Base-by-base conservation (phyloP, 2,329 filamentous ascomycete genomes). In the Sarocladium oryzae region DNA sequence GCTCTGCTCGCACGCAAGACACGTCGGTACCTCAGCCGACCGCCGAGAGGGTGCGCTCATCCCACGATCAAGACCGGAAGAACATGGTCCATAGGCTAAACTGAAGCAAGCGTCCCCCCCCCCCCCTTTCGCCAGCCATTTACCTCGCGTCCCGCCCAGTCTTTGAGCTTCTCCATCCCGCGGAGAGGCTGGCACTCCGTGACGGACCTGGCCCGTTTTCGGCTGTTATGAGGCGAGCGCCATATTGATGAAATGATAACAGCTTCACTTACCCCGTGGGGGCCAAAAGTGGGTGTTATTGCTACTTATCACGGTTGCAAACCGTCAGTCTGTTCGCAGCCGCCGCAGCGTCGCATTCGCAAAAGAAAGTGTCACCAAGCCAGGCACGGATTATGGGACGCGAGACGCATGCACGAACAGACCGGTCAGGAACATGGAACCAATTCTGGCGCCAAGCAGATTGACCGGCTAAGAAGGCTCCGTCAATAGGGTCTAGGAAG, bases 401-500 rank as follows among this genome's bases (percentile, higher is more conserved):
- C 35, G 16, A 37, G n/a, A n/a, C n/a, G n/a, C n/a, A n/a, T n/a
- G n/a, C n/a, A n/a, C n/a, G n/a, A n/a, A 36, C n/a, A 36, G 15
- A 24, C 9, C 8, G 15, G 18, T 16, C 15, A 21, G 11, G 37
- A 21, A 21, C 18, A 21, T 41, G 37, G 37, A 23, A 9, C 35
- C 8, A 18, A 9, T 10, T 18, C 21, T 41, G 37, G 18, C 7
- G 37, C 7, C 16, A 23, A 23, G 16, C 16, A 20, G 23, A 28
- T 28, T 43, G 40, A 43, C 40, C 40, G 40, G 40, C 26, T 23
- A 28, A 16, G 21, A 28, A 21, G 40, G 40, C 40, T 48, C 43
- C 43, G 24, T 48, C 43, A 48, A 48, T 48, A 48, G 43, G 43
- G 33, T 48, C 43, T 48, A 48, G 43, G 26, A 48, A 48, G 26